Percentiles rank a stretch among this genome's conserved stretches.
Evolutionary conservation across 139 green algal species (phyloP).

Genomic region (Volvox africanus): DNA sequence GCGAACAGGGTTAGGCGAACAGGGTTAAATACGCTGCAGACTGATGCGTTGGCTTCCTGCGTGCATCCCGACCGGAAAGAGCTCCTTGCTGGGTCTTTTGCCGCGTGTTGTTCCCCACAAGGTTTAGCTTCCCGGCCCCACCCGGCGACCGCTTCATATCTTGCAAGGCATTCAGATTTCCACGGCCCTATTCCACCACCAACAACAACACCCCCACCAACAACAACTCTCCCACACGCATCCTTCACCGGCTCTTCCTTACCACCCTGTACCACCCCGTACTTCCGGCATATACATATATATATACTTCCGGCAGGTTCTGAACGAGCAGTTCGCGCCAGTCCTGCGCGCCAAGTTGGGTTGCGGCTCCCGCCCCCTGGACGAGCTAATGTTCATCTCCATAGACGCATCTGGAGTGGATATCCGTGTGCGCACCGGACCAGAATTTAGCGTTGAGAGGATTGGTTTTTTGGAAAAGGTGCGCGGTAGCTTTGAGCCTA

Average conservation of each 20-base stretch:
- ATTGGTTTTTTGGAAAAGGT: conserved; percentile 75
- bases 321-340: conserved; percentile 78
- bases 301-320: too few species aligned
- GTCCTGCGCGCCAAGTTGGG: conserved; percentile 72
- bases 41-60: background rate
- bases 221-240: background rate
- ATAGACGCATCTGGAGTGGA: conserved; percentile 93
- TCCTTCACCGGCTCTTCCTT: background rate
- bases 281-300: too few species aligned
- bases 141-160: background rate
- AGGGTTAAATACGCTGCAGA: too few species aligned
- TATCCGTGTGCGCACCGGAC: conserved; percentile 82
- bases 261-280: too few species aligned
- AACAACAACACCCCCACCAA: too few species aligned
- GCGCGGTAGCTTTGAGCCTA: background rate
- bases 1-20: too few species aligned
- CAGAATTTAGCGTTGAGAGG: conserved; percentile 87
- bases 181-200: too few species aligned
- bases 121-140: background rate
- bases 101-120: background rate
- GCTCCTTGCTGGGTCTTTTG: background rate
- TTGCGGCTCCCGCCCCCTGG: conserved; percentile 25
- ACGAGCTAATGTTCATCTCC: conserved; percentile 91
- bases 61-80: background rate
- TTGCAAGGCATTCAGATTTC: background rate